Evolutionary conservation across 1,284 basidiomycete species (phyloP).

Genomic region (Polyporus tsugae): DNA sequence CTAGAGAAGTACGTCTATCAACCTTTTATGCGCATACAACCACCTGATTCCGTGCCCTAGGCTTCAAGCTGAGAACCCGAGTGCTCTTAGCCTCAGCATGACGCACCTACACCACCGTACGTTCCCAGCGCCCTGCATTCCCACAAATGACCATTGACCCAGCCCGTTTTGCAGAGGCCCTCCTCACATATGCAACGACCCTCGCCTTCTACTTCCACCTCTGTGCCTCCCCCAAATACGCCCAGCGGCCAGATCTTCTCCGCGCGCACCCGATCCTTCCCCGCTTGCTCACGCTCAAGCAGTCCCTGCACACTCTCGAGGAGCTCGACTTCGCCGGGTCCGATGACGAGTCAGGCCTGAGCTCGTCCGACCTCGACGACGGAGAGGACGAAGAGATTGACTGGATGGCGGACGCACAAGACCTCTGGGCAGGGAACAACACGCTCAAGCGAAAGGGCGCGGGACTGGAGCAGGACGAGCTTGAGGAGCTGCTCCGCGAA

Average conservation of each 20-base stretch:
- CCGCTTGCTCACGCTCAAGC: slow-evolving; percentile 88
- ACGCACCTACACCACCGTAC: slow-evolving; percentile 81
- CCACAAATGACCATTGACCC: not conserved
- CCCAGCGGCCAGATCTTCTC: slow-evolving; percentile 68
- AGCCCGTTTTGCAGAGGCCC: slow-evolving; percentile 65
- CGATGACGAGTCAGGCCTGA: slow-evolving; percentile 52
- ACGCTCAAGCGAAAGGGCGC: slow-evolving; percentile 29
- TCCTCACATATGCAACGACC: slow-evolving; percentile 90
- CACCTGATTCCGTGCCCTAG: slow-evolving; percentile 44
- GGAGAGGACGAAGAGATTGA: slow-evolving; percentile 43
- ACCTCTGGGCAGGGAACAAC: slow-evolving; percentile 35
- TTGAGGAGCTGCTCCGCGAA: slow-evolving; percentile 64
- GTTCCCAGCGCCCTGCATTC: slow-evolving; percentile 38
- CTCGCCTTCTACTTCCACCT: slow-evolving; percentile 95
- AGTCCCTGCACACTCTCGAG: slow-evolving; percentile 84
- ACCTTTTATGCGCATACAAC: not conserved
- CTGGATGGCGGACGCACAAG: slow-evolving; percentile 32
- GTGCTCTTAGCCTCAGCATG: slow-evolving; percentile 67
- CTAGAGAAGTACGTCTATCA: slow-evolving; percentile 61
- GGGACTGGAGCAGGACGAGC: slow-evolving; percentile 58
- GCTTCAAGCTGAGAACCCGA: slow-evolving; percentile 53
- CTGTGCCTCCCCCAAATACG: slow-evolving; percentile 72
- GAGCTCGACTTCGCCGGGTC: slow-evolving; percentile 76
- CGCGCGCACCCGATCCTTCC: slow-evolving; percentile 81
- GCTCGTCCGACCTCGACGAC: slow-evolving; percentile 41